Evolutionary conservation across 345 rosid species (phyloP).

Genomic region (Fremontodendron californicum): DNA sequence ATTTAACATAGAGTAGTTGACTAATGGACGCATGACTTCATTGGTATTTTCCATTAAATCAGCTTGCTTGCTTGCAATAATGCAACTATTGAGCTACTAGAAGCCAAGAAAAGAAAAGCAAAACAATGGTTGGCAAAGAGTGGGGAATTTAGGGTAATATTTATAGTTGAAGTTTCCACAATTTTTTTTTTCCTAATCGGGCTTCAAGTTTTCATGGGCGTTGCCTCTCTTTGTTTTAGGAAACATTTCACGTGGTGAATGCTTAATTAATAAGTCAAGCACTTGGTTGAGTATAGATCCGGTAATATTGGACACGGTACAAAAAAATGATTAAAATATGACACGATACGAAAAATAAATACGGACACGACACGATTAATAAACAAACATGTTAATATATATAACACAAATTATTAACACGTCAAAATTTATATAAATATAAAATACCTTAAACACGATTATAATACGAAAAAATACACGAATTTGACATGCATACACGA

Average conservation of each 20-base stretch:
- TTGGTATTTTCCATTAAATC: background rate
- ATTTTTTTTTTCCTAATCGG: no score
- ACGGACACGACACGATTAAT: no score
- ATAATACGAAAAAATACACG: no score
- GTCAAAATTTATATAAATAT: no score
- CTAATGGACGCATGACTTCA: background rate
- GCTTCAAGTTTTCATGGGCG: background rate
- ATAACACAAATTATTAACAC: no score
- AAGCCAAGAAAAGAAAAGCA: background rate
- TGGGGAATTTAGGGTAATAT: background rate
- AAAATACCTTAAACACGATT: no score
- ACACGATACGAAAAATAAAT: no score
- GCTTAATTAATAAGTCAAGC: background rate
- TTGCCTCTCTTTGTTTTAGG: background rate
- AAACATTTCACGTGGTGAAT: background rate
- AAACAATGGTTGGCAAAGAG: background rate
- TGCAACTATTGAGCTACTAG: background rate
- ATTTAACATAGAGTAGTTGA: no score
- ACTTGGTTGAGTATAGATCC: background rate
- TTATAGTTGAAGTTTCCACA: background rate
- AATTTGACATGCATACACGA: no score
- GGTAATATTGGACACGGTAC: no score
- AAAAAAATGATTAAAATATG: no score
- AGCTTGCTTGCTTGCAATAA: background rate
- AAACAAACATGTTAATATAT: no score